Conservation (phyloP, 805 yeast genomes). For the Candida pseudoglaebosa region DNA sequence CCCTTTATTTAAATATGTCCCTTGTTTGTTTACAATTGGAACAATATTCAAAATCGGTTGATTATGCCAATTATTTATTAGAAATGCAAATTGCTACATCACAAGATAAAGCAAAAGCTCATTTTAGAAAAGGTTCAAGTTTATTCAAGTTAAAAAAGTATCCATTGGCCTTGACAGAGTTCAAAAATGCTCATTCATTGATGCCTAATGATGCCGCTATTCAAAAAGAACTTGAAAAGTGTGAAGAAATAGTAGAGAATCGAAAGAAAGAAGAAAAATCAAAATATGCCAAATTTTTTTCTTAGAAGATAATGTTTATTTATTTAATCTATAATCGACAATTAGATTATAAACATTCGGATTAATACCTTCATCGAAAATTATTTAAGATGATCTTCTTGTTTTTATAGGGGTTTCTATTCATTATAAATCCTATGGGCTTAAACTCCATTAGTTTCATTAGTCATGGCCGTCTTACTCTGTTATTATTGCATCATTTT, state of each 20-base stretch:
- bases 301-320: slow-evolving; percentile 9
- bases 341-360: too few relatives aligned
- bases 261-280: slow-evolving; percentile 49
- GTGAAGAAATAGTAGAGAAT: slow-evolving; percentile 37
- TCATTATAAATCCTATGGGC: too few relatives aligned
- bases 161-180: slow-evolving; percentile 46
- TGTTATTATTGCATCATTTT: too few relatives aligned
- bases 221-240: slow-evolving; percentile 37
- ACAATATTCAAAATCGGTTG: slow-evolving; percentile 46
- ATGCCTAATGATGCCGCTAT: slow-evolving; percentile 52
- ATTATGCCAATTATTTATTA: slow-evolving; percentile 52
- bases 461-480: too few relatives aligned
- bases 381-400: not conserved
- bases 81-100: slow-evolving; percentile 40
- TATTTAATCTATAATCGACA: too few relatives aligned
- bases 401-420: too few relatives aligned
- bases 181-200: slow-evolving; percentile 39
- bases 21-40: slow-evolving; percentile 48
- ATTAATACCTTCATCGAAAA: not conserved
- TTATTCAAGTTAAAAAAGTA: slow-evolving; percentile 41
- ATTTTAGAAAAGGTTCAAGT: slow-evolving; percentile 52
- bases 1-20: slow-evolving; percentile 57
- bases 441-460: too few relatives aligned
- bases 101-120: slow-evolving; percentile 54
- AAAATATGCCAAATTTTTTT: slow-evolving; percentile 62